Conservation (phyloP, 2,329 filamentous ascomycete genomes). For the Chrysoporthe austroafricana region DNA sequence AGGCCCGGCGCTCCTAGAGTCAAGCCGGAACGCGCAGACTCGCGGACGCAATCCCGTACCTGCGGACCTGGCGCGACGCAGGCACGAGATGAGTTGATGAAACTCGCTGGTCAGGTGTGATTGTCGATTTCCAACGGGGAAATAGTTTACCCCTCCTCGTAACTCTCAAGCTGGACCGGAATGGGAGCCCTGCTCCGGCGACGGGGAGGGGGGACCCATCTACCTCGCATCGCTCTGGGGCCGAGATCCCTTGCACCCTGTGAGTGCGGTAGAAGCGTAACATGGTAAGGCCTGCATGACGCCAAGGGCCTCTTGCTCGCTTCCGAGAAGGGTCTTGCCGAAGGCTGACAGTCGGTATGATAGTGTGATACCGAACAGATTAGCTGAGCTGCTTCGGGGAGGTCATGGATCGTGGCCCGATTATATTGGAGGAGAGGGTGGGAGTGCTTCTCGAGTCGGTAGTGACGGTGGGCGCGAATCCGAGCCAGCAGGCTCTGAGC, state of each 20-base stretch:
- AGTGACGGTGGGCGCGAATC: background rate
- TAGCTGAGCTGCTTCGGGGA: constrained; percentile 10
- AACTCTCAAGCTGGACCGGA: background rate
- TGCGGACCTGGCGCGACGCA: constrained; percentile 19
- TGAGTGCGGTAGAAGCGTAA: constrained; percentile 14
- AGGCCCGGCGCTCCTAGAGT: constrained; percentile 20
- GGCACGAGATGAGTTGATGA: constrained; percentile 14
- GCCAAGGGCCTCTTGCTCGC: constrained; percentile 14
- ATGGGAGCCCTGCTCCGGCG: constrained; percentile 7
- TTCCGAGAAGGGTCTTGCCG: constrained; percentile 23
- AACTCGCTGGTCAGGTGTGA: background rate
- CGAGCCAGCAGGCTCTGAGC: background rate
- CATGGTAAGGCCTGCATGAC: constrained; percentile 15
- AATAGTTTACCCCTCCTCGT: background rate
- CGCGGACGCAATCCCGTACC: constrained; percentile 22
- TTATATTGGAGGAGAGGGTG: background rate
- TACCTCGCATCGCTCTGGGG: constrained; percentile 19
- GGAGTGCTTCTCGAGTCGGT: background rate
- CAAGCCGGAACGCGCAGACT: constrained; percentile 9
- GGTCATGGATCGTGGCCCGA: constrained; percentile 8
- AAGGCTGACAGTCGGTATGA: constrained; percentile 28
- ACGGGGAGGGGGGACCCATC: background rate
- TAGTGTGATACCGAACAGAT: constrained; percentile 24
- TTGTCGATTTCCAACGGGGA: background rate
- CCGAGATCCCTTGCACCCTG: constrained; percentile 25